Base-by-base conservation (phyloP, 2,329 filamentous ascomycete species). In the Colletotrichum sp. region DNA sequence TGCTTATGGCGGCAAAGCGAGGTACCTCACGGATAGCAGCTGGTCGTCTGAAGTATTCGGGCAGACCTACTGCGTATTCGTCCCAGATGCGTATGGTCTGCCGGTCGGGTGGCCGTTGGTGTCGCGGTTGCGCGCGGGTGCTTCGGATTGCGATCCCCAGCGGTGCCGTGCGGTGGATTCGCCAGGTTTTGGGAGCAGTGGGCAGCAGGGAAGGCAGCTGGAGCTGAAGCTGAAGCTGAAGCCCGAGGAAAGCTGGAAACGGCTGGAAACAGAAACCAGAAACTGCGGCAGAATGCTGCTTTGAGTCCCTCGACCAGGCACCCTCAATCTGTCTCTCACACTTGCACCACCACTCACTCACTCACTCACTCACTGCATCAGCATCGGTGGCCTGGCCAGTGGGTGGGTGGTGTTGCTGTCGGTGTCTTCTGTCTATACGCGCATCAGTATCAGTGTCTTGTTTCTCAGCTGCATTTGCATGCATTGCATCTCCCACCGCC, bases 121-220 rank as follows among this genome's bases (percentile, higher is more conserved):
- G 36, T 34, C 52, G 48, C 65, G 52, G 56, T 38, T 72, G 34
- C 30, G 61, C 34, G 73, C 73, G 69, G 73, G 63, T 73, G 70
- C 73, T 73, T 75, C 69, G 73, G 73, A 61, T 73, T 61, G 73
- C 34, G 36, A 55, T 58, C 16, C 68, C 67, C 56, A 61, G 13
- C 26, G 70, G 65, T 63, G 21, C 61, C 24, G 61, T 43, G 61
- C 28, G 65, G 65, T 69, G 71, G 71, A 24, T 63, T 73, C 43
- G 56, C 66, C 65, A 30, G 32, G 71, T 68, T 68, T 58, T 63
- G 58, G 55, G 62, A 59, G 36, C 58, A 26, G 34, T 30, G 63
- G 69, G 36, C 43, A 55, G n/a, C 73, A 75, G 73, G 73, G 69
- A 75, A 73, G 55, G 28, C 62, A 75, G 73, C 64, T 68, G 62